phyloP scores from a whole-genome alignment of 768 basidiomycete species.

The Psilocybe azurescens region DNA sequence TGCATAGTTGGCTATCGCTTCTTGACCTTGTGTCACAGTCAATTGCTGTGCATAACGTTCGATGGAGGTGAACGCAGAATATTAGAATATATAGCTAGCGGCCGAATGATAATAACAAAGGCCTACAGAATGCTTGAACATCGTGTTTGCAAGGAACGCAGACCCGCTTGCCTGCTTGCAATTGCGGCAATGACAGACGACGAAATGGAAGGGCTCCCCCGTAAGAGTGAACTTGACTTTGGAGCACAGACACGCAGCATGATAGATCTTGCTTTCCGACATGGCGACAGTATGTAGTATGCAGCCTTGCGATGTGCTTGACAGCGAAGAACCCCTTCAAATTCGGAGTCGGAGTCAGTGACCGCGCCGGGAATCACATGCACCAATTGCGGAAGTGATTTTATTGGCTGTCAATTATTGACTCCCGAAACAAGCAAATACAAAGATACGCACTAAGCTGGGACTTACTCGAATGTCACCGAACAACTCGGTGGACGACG shows the following conservation, averaged over 20 bases:
- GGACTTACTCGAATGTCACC: neutral
- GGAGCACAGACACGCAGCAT: conserved; percentile 35
- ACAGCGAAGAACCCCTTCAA: neutral
- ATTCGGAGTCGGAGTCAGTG: neutral
- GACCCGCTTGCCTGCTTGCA: conserved; percentile 37
- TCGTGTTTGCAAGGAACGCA: conserved; percentile 36
- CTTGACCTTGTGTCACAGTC: conserved; percentile 11
- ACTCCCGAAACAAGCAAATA: conserved; percentile 2
- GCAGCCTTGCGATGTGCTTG: neutral
- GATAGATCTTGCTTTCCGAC: conserved; percentile 15
- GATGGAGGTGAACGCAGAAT: neutral
- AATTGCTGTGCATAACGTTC: neutral
- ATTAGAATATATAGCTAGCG: too few relatives aligned
- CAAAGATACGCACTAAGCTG: too few relatives aligned
- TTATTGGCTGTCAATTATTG: neutral
- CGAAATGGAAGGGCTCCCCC: conserved; percentile 35
- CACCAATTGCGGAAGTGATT: neutral
- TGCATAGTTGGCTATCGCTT: neutral
- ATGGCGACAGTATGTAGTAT: neutral
- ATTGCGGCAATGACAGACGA: conserved; percentile 38
- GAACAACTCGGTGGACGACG: neutral
- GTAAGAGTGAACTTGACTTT: conserved; percentile 28
- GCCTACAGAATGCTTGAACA: conserved; percentile 34
- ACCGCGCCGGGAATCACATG: neutral
- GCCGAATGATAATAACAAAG: neutral